Conservation (phyloP, 495 filamentous ascomycete species). For the Aspergillus taichungensis region DNA sequence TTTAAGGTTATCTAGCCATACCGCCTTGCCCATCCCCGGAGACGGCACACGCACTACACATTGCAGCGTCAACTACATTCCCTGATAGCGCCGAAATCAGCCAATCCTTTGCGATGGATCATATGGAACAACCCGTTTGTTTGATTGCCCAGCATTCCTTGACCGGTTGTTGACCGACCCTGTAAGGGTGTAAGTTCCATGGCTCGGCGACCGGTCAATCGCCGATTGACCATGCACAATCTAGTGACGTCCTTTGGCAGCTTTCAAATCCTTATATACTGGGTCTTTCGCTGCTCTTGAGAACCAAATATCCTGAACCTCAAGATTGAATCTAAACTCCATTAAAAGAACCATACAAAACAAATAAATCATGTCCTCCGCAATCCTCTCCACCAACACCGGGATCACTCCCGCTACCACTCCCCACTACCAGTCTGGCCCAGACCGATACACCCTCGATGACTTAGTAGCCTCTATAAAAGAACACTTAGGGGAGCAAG, state of each 20-base stretch:
- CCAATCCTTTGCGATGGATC: too few species aligned
- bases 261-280: background rate
- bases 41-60: too few species aligned
- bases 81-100: too few species aligned
- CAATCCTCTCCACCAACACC: background rate
- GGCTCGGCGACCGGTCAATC: slow-evolving; percentile 6
- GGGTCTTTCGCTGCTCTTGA: background rate
- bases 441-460: slow-evolving; percentile 14
- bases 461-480: slow-evolving; percentile 24
- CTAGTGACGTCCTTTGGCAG: background rate
- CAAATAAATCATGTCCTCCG: background rate
- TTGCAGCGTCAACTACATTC: too few species aligned
- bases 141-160: too few species aligned
- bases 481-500: slow-evolving; percentile 17
- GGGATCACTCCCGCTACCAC: background rate
- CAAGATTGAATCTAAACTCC: too few species aligned
- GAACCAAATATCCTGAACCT: background rate
- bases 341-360: too few species aligned
- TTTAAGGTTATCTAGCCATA: too few species aligned
- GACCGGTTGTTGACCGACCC: too few species aligned
- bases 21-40: too few species aligned
- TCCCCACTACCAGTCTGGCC: background rate
- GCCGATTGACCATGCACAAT: background rate
- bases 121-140: too few species aligned
- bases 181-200: too few species aligned